Base-by-base conservation (phyloP, 148 eudicot genomes). In the Amaranthus palmeri region DNA sequence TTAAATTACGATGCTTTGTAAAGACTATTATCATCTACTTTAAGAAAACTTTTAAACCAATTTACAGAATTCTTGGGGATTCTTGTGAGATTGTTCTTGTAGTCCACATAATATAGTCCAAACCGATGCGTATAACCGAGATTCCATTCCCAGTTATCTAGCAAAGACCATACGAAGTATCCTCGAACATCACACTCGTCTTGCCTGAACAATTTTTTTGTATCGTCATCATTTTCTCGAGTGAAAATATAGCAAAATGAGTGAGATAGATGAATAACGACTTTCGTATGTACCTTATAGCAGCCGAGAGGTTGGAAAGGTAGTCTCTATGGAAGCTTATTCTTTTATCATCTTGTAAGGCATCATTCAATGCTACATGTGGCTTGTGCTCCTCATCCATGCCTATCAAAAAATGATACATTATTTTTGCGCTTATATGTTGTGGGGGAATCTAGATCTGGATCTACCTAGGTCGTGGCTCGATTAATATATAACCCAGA, bases 91-190 rank as follows among this genome's bases (percentile, higher is more conserved):
- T 92, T 92, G 54, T 92, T 90, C 52, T 85, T 82, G 83, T 79
- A 92, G 64, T 96, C 97, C 73, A 96, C 99, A 80, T 84, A 92
- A 73, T 96, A 96, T 41, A 96, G 81, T 48, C 99, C 97, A 61
- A 92, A 96, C 17, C 99, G 79, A 13, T 82, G 88, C 0, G 89
- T 87, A 66, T 88, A 96, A 1, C 99, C 99, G 5, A 49, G 72
- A 72, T 92, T 92, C 99, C 97, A 96, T 69, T 96, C 99, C 99
- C 97, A 92, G 80, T 96, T 96, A 80, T 96, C 99, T 2, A 96
- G 88, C 87, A 96, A 83, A 4, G 99, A 92, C 99, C 99, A 96
- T 25, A 86, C 88, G 50, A 92, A 96, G 73, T 96, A 96, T n/a
- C 97, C 97, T 36, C 86, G 84, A 73, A 96, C 86, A 42, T 96